Conservation (phyloP, 2,329 filamentous ascomycete species). For the Ploettnerulaceae sp. region DNA sequence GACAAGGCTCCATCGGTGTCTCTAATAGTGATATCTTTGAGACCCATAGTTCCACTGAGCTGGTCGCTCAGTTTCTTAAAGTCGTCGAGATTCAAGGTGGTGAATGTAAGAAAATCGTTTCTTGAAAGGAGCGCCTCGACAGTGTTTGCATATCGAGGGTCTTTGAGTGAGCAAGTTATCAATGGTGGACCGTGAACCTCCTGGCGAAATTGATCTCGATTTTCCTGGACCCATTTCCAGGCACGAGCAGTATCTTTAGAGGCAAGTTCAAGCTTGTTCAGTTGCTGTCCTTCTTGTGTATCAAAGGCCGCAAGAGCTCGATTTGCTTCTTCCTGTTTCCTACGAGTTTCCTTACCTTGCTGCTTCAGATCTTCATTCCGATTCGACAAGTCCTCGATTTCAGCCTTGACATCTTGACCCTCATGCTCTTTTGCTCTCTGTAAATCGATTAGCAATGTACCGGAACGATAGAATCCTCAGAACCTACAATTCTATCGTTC, state of each 20-base stretch:
- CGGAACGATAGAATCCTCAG: background rate
- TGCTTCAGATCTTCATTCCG: constrained; percentile 29
- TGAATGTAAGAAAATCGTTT: constrained; percentile 59
- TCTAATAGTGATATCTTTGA: constrained; percentile 69
- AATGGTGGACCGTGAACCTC: constrained; percentile 63
- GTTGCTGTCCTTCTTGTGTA: constrained; percentile 70
- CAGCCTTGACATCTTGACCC: constrained; percentile 46
- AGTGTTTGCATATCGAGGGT: constrained; percentile 51
- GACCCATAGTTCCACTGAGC: constrained; percentile 56
- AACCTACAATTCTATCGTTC: constrained; percentile 66
- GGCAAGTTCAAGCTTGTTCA: constrained; percentile 55
- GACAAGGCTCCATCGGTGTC: constrained; percentile 48
- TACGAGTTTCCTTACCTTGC: constrained; percentile 40
- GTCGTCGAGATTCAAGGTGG: constrained; percentile 69
- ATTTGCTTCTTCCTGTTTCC: constrained; percentile 38
- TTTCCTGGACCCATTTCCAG: constrained; percentile 77
- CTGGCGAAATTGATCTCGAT: constrained; percentile 57
- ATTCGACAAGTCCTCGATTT: constrained; percentile 32
- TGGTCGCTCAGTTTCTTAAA: constrained; percentile 66
- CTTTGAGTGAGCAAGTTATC: constrained; percentile 58
- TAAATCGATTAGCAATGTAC: constrained; percentile 6
- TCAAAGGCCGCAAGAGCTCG: constrained; percentile 55
- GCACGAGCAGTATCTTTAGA: constrained; percentile 62
- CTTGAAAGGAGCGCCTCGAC: constrained; percentile 53
- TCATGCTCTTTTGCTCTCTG: constrained; percentile 56